Percentiles rank a stretch among this genome's conserved stretches.
These are phyloP conservation scores for Dispira parvispora DNA, from an alignment of 192 early-diverging fungal species.

Conservation along the genomic window DNA sequence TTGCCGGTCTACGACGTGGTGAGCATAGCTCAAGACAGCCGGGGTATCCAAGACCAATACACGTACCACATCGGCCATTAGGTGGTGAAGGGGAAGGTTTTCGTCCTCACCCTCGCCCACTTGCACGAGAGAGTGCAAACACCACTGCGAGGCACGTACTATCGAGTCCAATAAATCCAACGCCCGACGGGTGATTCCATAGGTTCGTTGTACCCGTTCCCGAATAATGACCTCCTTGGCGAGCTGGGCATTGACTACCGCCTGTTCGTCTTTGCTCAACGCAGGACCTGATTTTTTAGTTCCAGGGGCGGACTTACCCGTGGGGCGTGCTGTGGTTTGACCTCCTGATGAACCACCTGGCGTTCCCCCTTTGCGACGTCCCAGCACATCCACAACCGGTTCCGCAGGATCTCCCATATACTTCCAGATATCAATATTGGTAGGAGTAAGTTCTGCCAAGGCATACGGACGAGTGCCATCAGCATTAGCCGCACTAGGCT, in stretches of 20 bases:
- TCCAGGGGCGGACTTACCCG: too few relatives aligned
- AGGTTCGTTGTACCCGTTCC: constrained; percentile 30
- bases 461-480: background rate
- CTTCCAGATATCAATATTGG: constrained; percentile 1
- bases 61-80: background rate
- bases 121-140: background rate
- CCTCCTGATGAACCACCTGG: too few relatives aligned
- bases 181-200: constrained; percentile 26
- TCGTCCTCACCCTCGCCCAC: background rate
- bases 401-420: background rate
- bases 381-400: constrained; percentile 5
- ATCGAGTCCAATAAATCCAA: constrained; percentile 39
- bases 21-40: background rate
- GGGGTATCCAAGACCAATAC: background rate
- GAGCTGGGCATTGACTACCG: constrained; percentile 44
- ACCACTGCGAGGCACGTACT: constrained; percentile 12
- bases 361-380: background rate
- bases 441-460: background rate
- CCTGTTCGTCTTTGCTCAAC: constrained; percentile 51
- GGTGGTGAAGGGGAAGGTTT: background rate
- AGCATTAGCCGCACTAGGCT: background rate
- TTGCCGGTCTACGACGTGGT: background rate
- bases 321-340: too few relatives aligned
- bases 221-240: constrained; percentile 53
- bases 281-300: background rate